Evolutionary conservation across 108 stramenopile genomes (phyloP).

Genomic region (Craspedostauros australis): DNA sequence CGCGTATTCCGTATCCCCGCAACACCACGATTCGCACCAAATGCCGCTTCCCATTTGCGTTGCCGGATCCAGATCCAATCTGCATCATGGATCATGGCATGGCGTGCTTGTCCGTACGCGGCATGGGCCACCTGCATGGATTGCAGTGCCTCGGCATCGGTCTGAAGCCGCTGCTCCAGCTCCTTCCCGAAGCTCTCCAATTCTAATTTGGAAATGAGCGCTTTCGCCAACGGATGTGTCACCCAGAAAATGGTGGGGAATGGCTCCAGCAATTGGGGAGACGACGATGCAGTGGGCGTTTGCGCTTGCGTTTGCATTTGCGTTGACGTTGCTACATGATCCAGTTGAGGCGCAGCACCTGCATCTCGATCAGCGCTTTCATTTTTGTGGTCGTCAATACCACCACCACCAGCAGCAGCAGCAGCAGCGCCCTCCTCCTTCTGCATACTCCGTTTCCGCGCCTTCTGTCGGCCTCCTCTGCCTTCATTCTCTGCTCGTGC

Average conservation of each 20-base stretch:
- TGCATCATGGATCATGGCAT: constrained; percentile 32
- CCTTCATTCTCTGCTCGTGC: too few relatives aligned
- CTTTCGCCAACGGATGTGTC: constrained; percentile 52
- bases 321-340: constrained; percentile 2
- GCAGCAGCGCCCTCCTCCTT: neutral
- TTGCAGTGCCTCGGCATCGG: constrained; percentile 22
- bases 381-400: neutral
- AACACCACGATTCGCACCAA: constrained; percentile 53
- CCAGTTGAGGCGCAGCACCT: neutral
- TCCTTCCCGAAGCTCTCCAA: constrained; percentile 26
- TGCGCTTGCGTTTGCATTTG: constrained; percentile 1
- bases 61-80: constrained; percentile 32
- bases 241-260: constrained; percentile 86
- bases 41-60: constrained; percentile 21
- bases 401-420: neutral
- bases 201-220: constrained; percentile 61
- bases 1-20: constrained; percentile 66
- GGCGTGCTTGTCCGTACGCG: constrained; percentile 54
- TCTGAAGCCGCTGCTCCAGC: constrained; percentile 32
- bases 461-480: too few relatives aligned
- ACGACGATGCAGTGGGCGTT: neutral
- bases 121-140: constrained; percentile 70
- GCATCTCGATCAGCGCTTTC: constrained; percentile 5
- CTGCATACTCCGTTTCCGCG: too few relatives aligned
- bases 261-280: constrained; percentile 51